Base-by-base conservation (phyloP, 441 rosid genomes). In the Adansonia rubrostipa region DNA sequence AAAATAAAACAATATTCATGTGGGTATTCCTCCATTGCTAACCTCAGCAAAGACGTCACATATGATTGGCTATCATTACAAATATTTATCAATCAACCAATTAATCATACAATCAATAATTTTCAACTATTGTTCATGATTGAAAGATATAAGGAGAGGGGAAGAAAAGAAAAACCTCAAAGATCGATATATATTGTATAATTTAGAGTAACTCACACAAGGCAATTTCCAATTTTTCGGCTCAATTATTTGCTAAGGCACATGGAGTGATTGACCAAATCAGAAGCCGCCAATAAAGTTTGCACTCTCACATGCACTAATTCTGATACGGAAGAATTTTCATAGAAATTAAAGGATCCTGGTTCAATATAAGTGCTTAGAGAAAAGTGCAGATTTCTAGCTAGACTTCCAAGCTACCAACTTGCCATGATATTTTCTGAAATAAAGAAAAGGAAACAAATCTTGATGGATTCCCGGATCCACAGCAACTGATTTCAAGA, bases 191-290 rank as follows among this genome's bases (percentile, higher is more conserved):
- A 15, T 24, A 51, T 17, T 4, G 17, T 14, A 51, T 24, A 56
- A 24, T 51, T 51, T 15, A 5, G 24, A 70, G 47, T 33, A 19
- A 71, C 28, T 28, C 42, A 33, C 48, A 53, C 28, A 53, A 33
- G 47, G 48, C 6, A 53, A 53, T 71, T 33, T 33, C 62, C 62
- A 71, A 2, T 71, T 71, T 33, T 71, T 71, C 48, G 33, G 63
- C 75, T 4, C 48, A 33, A 48, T 47, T 11, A 22, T 70, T 22
- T 48, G 58, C 11, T 13, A 22, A 53, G 10, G 63, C 63, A 71
- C 63, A 53, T 71, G 75, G 28, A 53, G 6, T 15, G 75, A 71
- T 53, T 71, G 63, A 71, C 75, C 48, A 71, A 71, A 71, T 71
- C 48, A 53, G 28, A n/a, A 0, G 63, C 75, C 17, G 47, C 24